Evolutionary conservation across 1,139 yeast genomes (phyloP).

Genomic region (Maudiozyma humilis): DNA sequence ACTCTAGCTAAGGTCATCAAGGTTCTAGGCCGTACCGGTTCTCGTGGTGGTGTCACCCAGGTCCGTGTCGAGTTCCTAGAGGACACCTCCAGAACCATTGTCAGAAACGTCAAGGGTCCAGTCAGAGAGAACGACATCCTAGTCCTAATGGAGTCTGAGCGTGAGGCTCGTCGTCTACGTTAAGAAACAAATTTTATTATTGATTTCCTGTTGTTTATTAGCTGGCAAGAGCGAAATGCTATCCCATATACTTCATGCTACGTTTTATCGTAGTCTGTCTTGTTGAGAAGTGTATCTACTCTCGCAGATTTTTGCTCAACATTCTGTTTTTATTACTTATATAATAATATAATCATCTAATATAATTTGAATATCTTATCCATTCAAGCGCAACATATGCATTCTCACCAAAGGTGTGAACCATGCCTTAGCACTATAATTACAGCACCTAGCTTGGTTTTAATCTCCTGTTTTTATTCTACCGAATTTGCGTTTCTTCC

Average conservation of each 20-base stretch:
- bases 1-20: constrained; percentile 98
- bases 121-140: constrained; percentile 98
- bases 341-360: constrained; percentile 1
- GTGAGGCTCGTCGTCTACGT: constrained; percentile 80
- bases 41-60: constrained; percentile 99
- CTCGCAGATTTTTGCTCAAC: not conserved
- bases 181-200: constrained; percentile 25
- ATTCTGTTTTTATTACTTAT: not conserved
- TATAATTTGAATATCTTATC: constrained; percentile 2
- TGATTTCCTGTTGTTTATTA: not conserved
- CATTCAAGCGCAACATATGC: not conserved
- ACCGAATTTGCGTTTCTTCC: constrained; percentile 11
- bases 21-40: constrained; percentile 99
- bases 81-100: constrained; percentile 96
- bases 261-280: not conserved
- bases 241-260: not conserved
- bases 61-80: constrained; percentile 99
- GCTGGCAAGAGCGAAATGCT: not conserved
- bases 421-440: too few relatives aligned
- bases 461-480: constrained; percentile 8
- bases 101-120: constrained; percentile 99
- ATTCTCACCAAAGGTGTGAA: too few relatives aligned
- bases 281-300: not conserved
- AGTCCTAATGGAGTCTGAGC: constrained; percentile 99
- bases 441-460: too few relatives aligned